These are phyloP conservation scores for Flaveria brownii DNA, from an alignment of 129 eudicot genomes.

Conservation along the genomic window DNA sequence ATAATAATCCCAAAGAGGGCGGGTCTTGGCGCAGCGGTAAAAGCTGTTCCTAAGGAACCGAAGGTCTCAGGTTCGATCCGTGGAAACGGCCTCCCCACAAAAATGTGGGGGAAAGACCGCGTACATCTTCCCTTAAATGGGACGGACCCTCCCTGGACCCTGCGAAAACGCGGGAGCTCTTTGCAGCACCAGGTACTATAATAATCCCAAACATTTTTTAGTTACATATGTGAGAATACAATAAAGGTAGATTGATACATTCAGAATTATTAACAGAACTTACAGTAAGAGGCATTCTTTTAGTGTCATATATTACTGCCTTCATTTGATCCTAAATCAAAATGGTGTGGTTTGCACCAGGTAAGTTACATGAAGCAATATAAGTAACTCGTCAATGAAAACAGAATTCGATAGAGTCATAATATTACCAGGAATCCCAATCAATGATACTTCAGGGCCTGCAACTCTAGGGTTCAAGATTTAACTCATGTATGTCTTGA, in stretches of 20 bases:
- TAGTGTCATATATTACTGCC: slow-evolving; percentile 83
- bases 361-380: slow-evolving; percentile 18
- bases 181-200: too few species aligned
- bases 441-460: slow-evolving; percentile 85
- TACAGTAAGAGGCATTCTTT: slow-evolving; percentile 99
- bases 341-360: neutral
- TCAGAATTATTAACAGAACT: slow-evolving; percentile 27
- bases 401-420: neutral
- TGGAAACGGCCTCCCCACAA: too few species aligned
- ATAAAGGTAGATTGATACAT: neutral
- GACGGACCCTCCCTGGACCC: too few species aligned
- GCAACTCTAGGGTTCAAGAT: slow-evolving; percentile 77
- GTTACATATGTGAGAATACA: too few species aligned
- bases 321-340: slow-evolving; percentile 82
- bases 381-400: neutral
- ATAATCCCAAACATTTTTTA: too few species aligned
- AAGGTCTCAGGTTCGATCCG: too few species aligned
- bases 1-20: too few species aligned
- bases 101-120: too few species aligned
- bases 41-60: too few species aligned
- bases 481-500: slow-evolving; percentile 82
- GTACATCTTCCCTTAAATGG: too few species aligned
- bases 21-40: too few species aligned
- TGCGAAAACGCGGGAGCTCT: too few species aligned
- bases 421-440: slow-evolving; percentile 83